Conservation (phyloP, 116 monocot genomes). For the Trichopus zeylanicus region DNA sequence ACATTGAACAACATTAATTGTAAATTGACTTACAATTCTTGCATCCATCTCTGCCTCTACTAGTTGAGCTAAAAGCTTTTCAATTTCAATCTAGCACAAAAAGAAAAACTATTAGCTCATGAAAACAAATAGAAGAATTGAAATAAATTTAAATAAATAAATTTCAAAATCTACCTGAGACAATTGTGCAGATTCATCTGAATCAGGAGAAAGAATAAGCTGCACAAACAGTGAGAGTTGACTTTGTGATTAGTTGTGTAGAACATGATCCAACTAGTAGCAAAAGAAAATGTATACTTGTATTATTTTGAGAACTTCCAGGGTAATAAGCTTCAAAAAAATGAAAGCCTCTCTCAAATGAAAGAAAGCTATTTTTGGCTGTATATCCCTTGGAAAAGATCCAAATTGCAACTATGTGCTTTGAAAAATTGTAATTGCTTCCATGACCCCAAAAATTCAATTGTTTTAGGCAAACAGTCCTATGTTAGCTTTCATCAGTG, state of each 20-base stretch:
- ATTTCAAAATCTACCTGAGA: conserved; percentile 20
- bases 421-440: too few relatives aligned
- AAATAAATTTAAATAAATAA: background rate
- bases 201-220: conserved; percentile 40
- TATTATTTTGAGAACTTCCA: background rate
- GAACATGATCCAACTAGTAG: background rate
- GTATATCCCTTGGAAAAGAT: too few relatives aligned
- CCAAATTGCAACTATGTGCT: too few relatives aligned
- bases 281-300: background rate
- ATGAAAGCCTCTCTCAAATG: too few relatives aligned
- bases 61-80: conserved; percentile 35
- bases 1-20: background rate
- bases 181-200: conserved; percentile 43
- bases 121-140: background rate
- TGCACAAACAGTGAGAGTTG: conserved; percentile 6
- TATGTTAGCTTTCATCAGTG: too few relatives aligned
- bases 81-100: conserved; percentile 34
- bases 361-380: too few relatives aligned
- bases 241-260: background rate
- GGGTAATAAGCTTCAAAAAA: too few relatives aligned
- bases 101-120: background rate
- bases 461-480: too few relatives aligned
- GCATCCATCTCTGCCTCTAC: conserved; percentile 44
- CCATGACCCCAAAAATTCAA: too few relatives aligned
- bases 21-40: conserved; percentile 21